phyloP scores from a whole-genome alignment of 306 rosid species.

The Crataegus laevigata region DNA sequence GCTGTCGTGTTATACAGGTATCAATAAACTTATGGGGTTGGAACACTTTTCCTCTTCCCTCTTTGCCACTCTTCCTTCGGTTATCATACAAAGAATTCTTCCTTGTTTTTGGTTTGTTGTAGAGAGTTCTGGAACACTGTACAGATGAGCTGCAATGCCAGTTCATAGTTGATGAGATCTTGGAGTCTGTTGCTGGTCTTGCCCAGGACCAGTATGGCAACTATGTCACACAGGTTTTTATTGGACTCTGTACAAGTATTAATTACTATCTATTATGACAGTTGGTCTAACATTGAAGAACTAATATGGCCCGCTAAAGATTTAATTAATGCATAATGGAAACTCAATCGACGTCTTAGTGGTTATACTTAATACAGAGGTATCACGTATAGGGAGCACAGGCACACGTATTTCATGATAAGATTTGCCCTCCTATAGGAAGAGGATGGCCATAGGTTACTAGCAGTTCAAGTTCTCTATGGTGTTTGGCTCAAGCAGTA shows the following conservation, averaged over 20 bases:
- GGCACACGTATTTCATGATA: neutral
- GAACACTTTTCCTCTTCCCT: neutral
- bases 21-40: neutral
- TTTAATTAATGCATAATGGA: neutral
- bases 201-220: slow-evolving; percentile 70
- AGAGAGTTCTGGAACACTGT: slow-evolving; percentile 71
- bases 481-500: neutral
- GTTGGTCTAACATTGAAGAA: neutral
- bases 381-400: neutral
- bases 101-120: slow-evolving; percentile 7
- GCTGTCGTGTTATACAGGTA: slow-evolving; percentile 80
- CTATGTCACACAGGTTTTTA: slow-evolving; percentile 58
- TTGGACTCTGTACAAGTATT: neutral
- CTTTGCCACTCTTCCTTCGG: neutral
- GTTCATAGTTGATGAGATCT: slow-evolving; percentile 50
- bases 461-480: neutral
- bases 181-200: slow-evolving; percentile 47
- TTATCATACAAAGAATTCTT: neutral
- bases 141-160: slow-evolving; percentile 42
- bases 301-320: neutral
- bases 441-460: neutral
- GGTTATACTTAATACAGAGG: neutral
- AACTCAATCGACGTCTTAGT: neutral
- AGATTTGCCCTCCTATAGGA: neutral
- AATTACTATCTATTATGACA: neutral